Base-by-base conservation (phyloP, 2,329 filamentous ascomycete species). In the Sporothrix euskadiensis region DNA sequence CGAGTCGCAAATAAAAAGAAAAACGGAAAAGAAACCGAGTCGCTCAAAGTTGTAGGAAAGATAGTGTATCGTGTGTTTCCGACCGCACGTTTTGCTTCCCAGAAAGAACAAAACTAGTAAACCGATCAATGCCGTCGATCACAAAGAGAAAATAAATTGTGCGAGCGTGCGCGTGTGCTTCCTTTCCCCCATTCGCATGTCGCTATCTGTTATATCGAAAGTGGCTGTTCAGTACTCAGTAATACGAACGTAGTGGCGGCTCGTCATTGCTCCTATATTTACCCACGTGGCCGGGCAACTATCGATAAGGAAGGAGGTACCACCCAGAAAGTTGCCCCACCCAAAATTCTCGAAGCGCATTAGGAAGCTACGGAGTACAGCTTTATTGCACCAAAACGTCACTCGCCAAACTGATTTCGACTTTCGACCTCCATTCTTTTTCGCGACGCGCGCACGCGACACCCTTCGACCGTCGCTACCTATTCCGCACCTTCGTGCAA, bases 251-350 rank as follows among this genome's bases (percentile, higher is more conserved):
- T 39, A 52, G 59, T 71, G 47, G 59, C 39, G 71, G 56, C 41
- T 63, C 49, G 59, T 70, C 66, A 49, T 69, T 47, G 32, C 26
- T 54, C 54, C 39, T 44, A n/a, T 75, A 71, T 76, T 75, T 76
- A 75, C 73, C 19, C 35, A 9, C 0, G 14, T 74, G 71, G 71
- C 76, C 47, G 35, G 73, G 77, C 77, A 78, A 78, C 77, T 74
- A 78, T 78, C 77, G 76, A 76, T 77, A 76, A 75, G 71, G 35
- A 26, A 10, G 9, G 26, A 56, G n/a, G 52, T 26, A 22, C 52
- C 22, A 56, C 47, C 65, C 30, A 70, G 63, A 47, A 12, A 19
- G n/a, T 49, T 4, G 39, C 19, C 61, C 19, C 61, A 22, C 57
- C 30, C 32, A 47, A 59, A 73, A 74, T 71, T 59, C 73, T 59